phyloP scores from a whole-genome alignment of 1,139 yeast species.

The Yamadazyma songkhlaensis region DNA sequence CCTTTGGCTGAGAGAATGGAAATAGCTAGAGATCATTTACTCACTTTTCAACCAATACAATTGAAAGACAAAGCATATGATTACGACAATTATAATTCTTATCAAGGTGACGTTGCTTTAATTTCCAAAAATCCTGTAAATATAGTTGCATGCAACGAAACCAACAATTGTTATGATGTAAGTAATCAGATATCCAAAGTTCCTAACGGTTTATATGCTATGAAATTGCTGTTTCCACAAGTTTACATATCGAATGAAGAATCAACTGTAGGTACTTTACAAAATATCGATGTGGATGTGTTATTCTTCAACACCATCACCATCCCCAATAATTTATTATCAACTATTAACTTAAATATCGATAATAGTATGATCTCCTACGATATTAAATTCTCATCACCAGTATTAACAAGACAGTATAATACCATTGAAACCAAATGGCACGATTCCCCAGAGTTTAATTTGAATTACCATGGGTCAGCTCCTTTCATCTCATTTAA shows the following conservation, averaged over 20 bases:
- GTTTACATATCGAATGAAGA: neutral
- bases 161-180: constrained; percentile 12
- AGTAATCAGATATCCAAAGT: constrained; percentile 3
- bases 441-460: constrained; percentile 31
- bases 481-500: constrained; percentile 60
- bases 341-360: constrained; percentile 4
- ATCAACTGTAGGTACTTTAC: neutral
- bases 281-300: neutral
- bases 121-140: neutral
- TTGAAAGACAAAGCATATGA: neutral
- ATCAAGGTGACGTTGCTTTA: constrained; percentile 1
- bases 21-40: constrained; percentile 46
- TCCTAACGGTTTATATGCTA: constrained; percentile 3
- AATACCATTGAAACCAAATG: constrained; percentile 61
- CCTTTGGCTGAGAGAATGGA: constrained; percentile 55
- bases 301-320: constrained; percentile 2
- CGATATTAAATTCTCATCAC: constrained; percentile 1
- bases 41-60: constrained; percentile 27
- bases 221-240: constrained; percentile 3
- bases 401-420: constrained; percentile 4
- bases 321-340: constrained; percentile 1
- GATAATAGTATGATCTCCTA: constrained; percentile 8
- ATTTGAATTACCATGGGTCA: constrained; percentile 51
- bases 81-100: neutral
- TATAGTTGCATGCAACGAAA: constrained; percentile 30